A percentile compares a stretch with the other conserved stretches of the same genome.
These are phyloP conservation scores for Botrytis fragariae DNA, from an alignment of 2,329 filamentous ascomycete species.

Conservation along the genomic window DNA sequence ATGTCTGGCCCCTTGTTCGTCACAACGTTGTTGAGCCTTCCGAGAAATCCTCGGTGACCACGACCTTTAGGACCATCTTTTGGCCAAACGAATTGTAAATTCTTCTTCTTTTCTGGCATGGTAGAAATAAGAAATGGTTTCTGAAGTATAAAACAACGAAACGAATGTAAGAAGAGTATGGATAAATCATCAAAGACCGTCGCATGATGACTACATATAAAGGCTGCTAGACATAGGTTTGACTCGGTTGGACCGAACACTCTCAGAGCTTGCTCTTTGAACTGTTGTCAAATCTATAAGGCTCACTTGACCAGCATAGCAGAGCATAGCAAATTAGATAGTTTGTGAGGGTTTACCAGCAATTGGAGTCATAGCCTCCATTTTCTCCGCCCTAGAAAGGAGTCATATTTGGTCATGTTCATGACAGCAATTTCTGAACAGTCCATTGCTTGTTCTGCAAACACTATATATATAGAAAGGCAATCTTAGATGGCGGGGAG, in stretches of 20 bases:
- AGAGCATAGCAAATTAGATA: not conserved
- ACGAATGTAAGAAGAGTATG: not conserved
- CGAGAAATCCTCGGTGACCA: conserved; percentile 32
- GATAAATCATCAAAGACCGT: not conserved
- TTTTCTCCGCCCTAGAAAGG: not conserved
- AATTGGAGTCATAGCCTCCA: not conserved
- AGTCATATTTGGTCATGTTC: conserved; percentile 4
- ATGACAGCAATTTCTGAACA: not conserved
- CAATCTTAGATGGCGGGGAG: not conserved
- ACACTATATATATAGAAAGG: not conserved
- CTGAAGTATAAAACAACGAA: not conserved
- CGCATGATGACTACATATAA: conserved; percentile 6
- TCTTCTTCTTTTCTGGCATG: conserved; percentile 17
- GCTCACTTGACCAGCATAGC: not conserved
- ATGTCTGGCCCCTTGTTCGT: conserved; percentile 44
- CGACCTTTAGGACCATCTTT: conserved; percentile 34
- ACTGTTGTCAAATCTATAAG: not conserved
- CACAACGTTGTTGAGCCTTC: conserved; percentile 40
- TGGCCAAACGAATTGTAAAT: conserved; percentile 35
- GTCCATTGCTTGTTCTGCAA: conserved; percentile 1
- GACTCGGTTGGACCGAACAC: not conserved
- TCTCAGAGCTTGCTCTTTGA: not conserved
- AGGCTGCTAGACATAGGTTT: not conserved
- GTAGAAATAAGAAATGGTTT: not conserved
- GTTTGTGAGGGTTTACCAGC: not conserved